Evolutionary conservation across 2,329 filamentous ascomycete species (phyloP).

Genomic region (Claviceps paspali): DNA sequence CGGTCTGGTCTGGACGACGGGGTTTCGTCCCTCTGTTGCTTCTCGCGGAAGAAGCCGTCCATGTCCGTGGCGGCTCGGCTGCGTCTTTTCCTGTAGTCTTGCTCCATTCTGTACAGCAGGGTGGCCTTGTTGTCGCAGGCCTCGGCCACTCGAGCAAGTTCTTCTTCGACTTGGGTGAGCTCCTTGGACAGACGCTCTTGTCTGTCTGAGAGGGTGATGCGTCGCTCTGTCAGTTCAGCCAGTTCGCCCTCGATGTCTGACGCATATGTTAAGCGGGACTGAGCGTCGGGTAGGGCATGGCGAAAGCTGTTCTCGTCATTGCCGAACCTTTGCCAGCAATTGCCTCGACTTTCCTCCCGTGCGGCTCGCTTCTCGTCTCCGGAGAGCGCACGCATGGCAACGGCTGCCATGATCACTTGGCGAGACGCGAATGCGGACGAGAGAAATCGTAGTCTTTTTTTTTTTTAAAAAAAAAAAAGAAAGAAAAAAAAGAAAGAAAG

Average conservation of each 20-base stretch:
- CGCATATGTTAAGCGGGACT: conserved; percentile 12
- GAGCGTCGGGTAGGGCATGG: conserved; percentile 12
- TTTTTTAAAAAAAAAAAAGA: not conserved
- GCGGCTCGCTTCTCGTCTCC: conserved; percentile 17
- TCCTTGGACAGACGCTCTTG: conserved; percentile 16
- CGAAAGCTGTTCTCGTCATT: conserved; percentile 11
- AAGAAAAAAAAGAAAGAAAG: too few species aligned
- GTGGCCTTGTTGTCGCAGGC: conserved; percentile 18
- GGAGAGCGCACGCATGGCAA: conserved; percentile 16
- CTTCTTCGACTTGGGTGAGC: conserved; percentile 21
- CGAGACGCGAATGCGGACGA: too few species aligned
- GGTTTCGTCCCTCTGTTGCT: conserved; percentile 12
- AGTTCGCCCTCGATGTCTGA: conserved; percentile 16
- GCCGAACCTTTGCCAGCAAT: conserved; percentile 20
- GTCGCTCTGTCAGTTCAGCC: conserved; percentile 14
- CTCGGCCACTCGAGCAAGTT: conserved; percentile 18
- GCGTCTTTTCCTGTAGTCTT: conserved; percentile 16
- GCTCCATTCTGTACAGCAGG: conserved; percentile 18
- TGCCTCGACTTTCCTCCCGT: conserved; percentile 21
- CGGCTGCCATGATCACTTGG: conserved; percentile 7
- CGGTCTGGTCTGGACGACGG: conserved; percentile 8
- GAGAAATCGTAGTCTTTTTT: too few species aligned
- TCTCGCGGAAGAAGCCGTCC: conserved; percentile 18
- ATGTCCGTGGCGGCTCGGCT: conserved; percentile 16
- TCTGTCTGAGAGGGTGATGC: conserved; percentile 14